Base-by-base conservation (phyloP, 1,284 basidiomycete species). In the Trametes polyzona region DNA sequence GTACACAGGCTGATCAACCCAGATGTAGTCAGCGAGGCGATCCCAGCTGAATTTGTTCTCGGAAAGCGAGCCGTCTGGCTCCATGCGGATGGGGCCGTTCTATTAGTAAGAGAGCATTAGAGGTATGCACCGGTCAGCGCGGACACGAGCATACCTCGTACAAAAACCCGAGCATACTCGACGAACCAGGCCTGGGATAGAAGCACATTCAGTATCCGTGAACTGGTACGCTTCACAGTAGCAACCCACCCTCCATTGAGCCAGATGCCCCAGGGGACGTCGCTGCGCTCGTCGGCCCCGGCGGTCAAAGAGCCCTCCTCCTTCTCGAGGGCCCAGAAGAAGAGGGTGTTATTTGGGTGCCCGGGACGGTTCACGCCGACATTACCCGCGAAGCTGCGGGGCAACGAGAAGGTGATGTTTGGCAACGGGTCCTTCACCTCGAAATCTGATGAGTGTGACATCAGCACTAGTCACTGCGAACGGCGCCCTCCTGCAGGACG, bases 181-280 rank as follows among this genome's bases (percentile, higher is more conserved):
- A 90, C 5, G 87, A 83, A 26, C 88, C 88, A 14, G 88, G 88
- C 21, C 57, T 63, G 33, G 8, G n/a, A 49, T 16, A n/a, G 4
- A 39, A 16, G 5, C 32, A 23, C 9, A 32, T 26, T 52, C 29
- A 40, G 30, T 12, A 33, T n/a, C 11, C n/a, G 21, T 17, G 30
- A 47, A 14, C 44, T 16, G 1, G 12, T n/a, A 23, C 17, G 19
- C 42, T 52, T 35, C 19, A 21, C 42, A 21, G 40, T 35, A 29
- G 11, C 46, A 27, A 23, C 65, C 19, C 43, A 81, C 61, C 68
- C 86, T 78, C 87, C 87, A 63, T 90, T 89, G 27, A 90, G 70
- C 87, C 87, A 91, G 48, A 90, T 87, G 11, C 80, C 81, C 88
- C 88, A 90, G 4, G 88, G 88, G 29, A 81, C 74, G 19, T 74